Percentiles rank a stretch among this genome's conserved stretches.
Evolutionary conservation across 2,329 filamentous ascomycete genomes (phyloP).

Genomic region (Claviceps fusiformis): DNA sequence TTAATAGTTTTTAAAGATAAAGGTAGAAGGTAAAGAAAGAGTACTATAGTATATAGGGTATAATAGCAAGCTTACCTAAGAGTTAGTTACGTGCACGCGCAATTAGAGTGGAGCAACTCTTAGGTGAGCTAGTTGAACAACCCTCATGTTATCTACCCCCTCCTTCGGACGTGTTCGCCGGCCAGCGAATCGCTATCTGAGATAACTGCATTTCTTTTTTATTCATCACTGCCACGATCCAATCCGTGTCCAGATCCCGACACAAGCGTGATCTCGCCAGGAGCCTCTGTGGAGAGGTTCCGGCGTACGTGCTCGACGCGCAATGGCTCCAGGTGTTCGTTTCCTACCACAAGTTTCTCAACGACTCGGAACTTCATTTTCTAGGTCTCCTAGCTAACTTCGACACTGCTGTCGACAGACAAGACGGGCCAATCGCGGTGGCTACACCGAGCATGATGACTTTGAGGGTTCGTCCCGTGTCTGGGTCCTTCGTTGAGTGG

Average conservation of each 20-base stretch:
- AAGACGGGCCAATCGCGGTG: slow-evolving; percentile 41
- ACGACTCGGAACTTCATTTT: not conserved
- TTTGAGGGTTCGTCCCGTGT: slow-evolving; percentile 35
- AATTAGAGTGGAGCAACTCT: no score
- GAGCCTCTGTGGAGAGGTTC: not conserved
- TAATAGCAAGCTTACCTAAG: no score
- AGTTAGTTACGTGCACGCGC: no score
- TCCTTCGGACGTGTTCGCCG: not conserved
- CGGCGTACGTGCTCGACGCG: slow-evolving; percentile 1
- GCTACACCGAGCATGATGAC: slow-evolving; percentile 46
- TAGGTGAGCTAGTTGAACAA: no score
- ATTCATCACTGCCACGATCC: not conserved
- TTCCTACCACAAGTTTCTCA: not conserved
- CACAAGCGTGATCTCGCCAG: not conserved
- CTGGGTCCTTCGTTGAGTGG: not conserved
- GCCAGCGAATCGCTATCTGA: not conserved
- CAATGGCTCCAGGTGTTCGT: slow-evolving; percentile 28
- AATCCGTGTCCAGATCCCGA: not conserved
- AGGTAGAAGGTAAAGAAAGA: no score
- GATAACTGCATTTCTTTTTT: not conserved
- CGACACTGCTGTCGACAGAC: slow-evolving; percentile 25
- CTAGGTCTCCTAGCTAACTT: slow-evolving; percentile 7
- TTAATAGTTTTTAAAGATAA: no score
- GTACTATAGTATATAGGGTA: no score
- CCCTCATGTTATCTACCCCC: no score